Evolutionary conservation across 164 flowering plant species (phyloP), one percentile per base, ranked within the genome.

Genomic region (Umbilicus rupestris): DNA sequence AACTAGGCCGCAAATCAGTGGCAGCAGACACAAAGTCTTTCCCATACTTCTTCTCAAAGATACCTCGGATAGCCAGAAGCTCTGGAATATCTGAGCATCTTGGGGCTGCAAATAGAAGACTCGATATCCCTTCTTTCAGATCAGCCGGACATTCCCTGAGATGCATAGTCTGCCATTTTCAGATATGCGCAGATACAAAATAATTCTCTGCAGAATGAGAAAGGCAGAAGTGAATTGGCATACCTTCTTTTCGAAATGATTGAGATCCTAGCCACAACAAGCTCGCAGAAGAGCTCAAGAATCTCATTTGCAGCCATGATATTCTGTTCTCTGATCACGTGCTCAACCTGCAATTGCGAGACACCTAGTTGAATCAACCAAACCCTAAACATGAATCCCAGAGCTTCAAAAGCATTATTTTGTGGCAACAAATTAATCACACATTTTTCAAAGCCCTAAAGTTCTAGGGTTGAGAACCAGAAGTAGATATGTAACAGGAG

Each of bases 271-370:
- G 85, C 71, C 45, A 88, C 93, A 33, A 94, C 69, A 31, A 89
- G 79, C 65, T 89, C 97, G 66, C 99, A 94, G 81, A 94, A 94
- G 64, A 94, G 90, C 78, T 91, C 99, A 72, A 94, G 77, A 66
- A 91, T 77, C 76, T 94, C 97, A 74, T 89, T 89, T 55, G 98
- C 97, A 49, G 95, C 95, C 89, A 89, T 78, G 59, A 84, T 74
- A 75, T 94, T 94, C 81, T 94, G 96, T 65, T 90, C 98, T 71
- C 98, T 76, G n/a, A 94, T 86, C 62, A 91, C 97, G 71, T 90
- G 98, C 73, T 94, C 97, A 73, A 94, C 92, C 98, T 93, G 75
- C 75, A 77, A 64, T 59, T n/a, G 42, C 65, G n/a, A 20, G 19
- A 20, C 24, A 5, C 65, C 3, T 20, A 8, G 14, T 11, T 63